These are phyloP conservation scores for Furcasterigmium sp. DNA, from an alignment of 2,329 filamentous ascomycete genomes.

Conservation along the genomic window DNA sequence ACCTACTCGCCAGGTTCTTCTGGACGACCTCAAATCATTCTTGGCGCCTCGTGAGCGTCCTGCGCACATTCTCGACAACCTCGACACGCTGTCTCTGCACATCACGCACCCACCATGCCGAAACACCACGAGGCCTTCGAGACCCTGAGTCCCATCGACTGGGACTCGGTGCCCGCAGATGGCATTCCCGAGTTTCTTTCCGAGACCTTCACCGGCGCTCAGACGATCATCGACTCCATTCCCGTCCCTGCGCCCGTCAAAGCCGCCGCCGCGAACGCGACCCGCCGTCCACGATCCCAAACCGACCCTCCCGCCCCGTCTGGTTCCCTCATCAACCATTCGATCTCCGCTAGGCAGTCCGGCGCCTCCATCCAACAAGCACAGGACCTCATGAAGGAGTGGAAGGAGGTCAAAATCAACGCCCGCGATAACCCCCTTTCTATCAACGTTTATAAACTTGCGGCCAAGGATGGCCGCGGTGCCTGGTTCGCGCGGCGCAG, in stretches of 20 bases:
- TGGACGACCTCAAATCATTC: too few relatives aligned
- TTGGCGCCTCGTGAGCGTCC: too few relatives aligned
- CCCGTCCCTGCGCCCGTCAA: slow-evolving; percentile 36
- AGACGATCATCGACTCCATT: slow-evolving; percentile 71
- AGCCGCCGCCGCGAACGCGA: slow-evolving; percentile 36
- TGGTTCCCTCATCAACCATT: slow-evolving; percentile 46
- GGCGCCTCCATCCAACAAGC: slow-evolving; percentile 42
- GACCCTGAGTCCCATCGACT: slow-evolving; percentile 50
- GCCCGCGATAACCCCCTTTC: slow-evolving; percentile 69
- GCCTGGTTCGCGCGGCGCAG: slow-evolving; percentile 87
- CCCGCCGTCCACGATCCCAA: slow-evolving; percentile 47
- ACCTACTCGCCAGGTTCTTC: not conserved
- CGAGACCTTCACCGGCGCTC: slow-evolving; percentile 60
- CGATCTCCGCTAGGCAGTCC: slow-evolving; percentile 30
- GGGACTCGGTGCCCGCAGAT: slow-evolving; percentile 38
- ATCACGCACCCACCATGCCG: slow-evolving; percentile 46
- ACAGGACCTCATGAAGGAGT: slow-evolving; percentile 66
- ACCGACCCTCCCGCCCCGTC: slow-evolving; percentile 48
- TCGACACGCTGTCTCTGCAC: not conserved
- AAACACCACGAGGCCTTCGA: slow-evolving; percentile 54
- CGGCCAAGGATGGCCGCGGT: slow-evolving; percentile 73
- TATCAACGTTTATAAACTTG: slow-evolving; percentile 75
- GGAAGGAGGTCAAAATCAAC: slow-evolving; percentile 78
- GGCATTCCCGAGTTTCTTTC: slow-evolving; percentile 48
- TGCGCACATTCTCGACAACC: not conserved